phyloP scores from a whole-genome alignment of 2,329 filamentous ascomycete species.

The Colletotrichum tamarilloi region DNA sequence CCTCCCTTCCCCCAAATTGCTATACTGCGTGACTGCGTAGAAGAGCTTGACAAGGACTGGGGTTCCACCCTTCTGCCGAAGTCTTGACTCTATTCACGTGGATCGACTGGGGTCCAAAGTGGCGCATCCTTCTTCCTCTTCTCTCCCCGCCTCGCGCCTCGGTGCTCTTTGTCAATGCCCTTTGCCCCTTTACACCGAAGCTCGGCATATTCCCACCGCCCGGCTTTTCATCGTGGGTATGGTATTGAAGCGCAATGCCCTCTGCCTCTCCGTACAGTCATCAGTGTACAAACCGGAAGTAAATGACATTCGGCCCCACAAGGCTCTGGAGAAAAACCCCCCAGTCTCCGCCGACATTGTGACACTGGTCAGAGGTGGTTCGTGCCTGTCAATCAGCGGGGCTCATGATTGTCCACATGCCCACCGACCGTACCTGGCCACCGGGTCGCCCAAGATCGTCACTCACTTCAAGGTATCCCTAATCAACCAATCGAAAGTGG shows the following conservation, averaged over 20 bases:
- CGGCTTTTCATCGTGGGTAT: too few species aligned
- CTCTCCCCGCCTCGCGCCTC: not conserved
- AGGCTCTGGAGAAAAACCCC: not conserved
- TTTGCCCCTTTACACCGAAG: not conserved
- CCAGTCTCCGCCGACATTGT: not conserved
- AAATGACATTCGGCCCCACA: not conserved
- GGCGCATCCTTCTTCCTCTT: not conserved
- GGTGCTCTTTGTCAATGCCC: not conserved
- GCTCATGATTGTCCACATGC: not conserved
- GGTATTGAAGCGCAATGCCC: too few species aligned
- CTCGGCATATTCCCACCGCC: too few species aligned
- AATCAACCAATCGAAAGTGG: not conserved
- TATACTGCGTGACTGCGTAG: too few species aligned
- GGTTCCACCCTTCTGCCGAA: not conserved
- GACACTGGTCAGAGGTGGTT: not conserved
- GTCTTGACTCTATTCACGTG: not conserved
- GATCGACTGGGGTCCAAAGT: not conserved
- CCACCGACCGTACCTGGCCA: not conserved
- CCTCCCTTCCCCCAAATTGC: too few species aligned
- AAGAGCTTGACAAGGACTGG: not conserved
- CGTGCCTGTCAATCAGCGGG: constrained; percentile 26
- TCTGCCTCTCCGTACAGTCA: too few species aligned
- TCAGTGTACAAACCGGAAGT: too few species aligned
- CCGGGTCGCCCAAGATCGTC: not conserved
- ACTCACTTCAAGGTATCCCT: not conserved